phyloP scores from a whole-genome alignment of 108 stramenopile species.

The Aurantiochytrium sp. region DNA sequence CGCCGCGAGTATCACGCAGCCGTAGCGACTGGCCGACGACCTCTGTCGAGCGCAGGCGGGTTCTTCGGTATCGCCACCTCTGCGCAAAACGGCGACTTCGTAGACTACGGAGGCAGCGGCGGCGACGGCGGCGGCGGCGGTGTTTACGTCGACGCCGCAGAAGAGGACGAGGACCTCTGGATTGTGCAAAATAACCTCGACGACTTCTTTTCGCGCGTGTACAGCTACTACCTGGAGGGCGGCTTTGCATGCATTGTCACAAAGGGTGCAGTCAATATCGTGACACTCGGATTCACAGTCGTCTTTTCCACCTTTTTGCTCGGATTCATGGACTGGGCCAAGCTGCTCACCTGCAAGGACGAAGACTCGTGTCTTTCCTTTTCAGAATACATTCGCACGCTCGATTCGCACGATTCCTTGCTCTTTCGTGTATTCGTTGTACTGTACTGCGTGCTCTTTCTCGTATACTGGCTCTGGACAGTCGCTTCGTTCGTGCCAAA shows the following conservation, averaged over 20 bases:
- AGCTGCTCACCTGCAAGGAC: constrained; percentile 65
- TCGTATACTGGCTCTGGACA: constrained; percentile 23
- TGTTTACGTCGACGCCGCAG: background rate
- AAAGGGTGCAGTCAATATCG: constrained; percentile 66
- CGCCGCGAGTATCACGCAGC: background rate
- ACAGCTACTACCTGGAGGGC: constrained; percentile 79
- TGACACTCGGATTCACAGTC: constrained; percentile 77
- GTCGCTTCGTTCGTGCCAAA: background rate
- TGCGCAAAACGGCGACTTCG: background rate
- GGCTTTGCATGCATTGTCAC: constrained; percentile 74
- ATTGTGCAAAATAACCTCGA: background rate
- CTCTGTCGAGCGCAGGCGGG: background rate
- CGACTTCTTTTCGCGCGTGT: constrained; percentile 45
- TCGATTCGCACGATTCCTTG: constrained; percentile 26
- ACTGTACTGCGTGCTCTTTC: constrained; percentile 20
- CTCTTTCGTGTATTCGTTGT: constrained; percentile 24
- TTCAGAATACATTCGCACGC: constrained; percentile 31
- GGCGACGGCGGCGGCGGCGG: background rate
- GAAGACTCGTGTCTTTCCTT: constrained; percentile 66
- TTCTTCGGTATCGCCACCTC: background rate
- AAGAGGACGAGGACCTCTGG: background rate
- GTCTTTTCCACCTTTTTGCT: constrained; percentile 70
- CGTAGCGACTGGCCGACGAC: background rate
- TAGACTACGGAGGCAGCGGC: background rate
- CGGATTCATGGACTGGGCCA: constrained; percentile 74